Conservation (phyloP, 352 stramenopile species). For the Phytophthora citricola region DNA sequence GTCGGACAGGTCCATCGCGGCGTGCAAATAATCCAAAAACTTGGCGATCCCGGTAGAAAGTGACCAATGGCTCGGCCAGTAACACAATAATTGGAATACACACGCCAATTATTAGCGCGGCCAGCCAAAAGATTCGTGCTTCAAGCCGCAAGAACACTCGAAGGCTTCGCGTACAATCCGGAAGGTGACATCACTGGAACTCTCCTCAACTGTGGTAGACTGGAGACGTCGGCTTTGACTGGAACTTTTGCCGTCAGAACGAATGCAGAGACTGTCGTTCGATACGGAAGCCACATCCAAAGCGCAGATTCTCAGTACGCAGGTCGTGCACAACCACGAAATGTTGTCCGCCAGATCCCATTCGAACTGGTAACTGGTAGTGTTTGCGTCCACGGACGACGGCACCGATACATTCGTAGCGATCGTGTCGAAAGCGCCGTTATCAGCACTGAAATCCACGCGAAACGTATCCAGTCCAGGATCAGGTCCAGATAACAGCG, state of each 20-base stretch:
- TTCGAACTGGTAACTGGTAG: slow-evolving; percentile 45
- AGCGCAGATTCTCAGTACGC: slow-evolving; percentile 56
- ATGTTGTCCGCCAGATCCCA: slow-evolving; percentile 52
- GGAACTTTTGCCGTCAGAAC: slow-evolving; percentile 43
- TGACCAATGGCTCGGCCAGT: slow-evolving; percentile 61
- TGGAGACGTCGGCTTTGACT: slow-evolving; percentile 20
- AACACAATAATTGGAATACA: slow-evolving; percentile 47
- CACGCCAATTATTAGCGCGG: slow-evolving; percentile 48
- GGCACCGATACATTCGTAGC: slow-evolving; percentile 22
- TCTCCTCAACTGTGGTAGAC: slow-evolving; percentile 12
- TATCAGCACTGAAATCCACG: slow-evolving; percentile 61
- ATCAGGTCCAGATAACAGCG: slow-evolving; percentile 26
- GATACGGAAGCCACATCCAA: slow-evolving; percentile 22
- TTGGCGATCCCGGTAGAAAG: slow-evolving; percentile 67
- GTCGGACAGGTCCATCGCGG: slow-evolving; percentile 37
- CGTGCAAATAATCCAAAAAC: slow-evolving; percentile 51
- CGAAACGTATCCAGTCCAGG: slow-evolving; percentile 36
- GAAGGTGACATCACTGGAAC: slow-evolving; percentile 42
- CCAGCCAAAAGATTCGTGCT: slow-evolving; percentile 48
- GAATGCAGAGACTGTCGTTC: slow-evolving; percentile 49
- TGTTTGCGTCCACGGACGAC: slow-evolving; percentile 8
- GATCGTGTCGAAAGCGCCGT: slow-evolving; percentile 41
- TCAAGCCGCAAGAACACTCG: slow-evolving; percentile 56
- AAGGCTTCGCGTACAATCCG: slow-evolving; percentile 60
- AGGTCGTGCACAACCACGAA: slow-evolving; percentile 49